Conservation (phyloP, 768 basidiomycete genomes). For the Russula brevipes region DNA sequence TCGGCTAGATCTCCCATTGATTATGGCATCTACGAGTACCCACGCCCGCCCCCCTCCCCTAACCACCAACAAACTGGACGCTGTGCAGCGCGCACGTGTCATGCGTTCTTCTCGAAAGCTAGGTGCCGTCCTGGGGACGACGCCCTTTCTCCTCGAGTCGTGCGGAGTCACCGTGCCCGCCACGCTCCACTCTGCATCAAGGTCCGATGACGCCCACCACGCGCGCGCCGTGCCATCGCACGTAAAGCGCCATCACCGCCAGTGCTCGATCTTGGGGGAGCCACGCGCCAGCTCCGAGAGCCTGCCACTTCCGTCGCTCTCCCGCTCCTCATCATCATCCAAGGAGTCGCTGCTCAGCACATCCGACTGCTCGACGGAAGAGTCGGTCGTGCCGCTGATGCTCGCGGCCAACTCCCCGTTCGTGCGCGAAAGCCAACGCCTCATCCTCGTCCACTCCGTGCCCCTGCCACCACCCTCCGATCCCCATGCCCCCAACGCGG, state of each 20-base stretch:
- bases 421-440: slow-evolving; percentile 27
- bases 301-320: not conserved
- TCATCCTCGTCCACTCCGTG: slow-evolving; percentile 33
- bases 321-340: slow-evolving; percentile 26
- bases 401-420: slow-evolving; percentile 17
- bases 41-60: slow-evolving; percentile 4
- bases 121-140: slow-evolving; percentile 24
- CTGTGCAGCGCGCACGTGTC: slow-evolving; percentile 21
- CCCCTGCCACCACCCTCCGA: slow-evolving; percentile 28
- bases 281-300: not conserved
- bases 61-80: slow-evolving; percentile 20
- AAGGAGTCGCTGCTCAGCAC: slow-evolving; percentile 26
- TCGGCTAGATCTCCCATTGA: not conserved
- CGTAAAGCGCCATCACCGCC: slow-evolving; percentile 12
- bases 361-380: slow-evolving; percentile 27
- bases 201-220: not conserved
- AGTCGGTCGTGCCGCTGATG: slow-evolving; percentile 23
- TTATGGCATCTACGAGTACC: not conserved
- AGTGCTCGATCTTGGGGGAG: slow-evolving; percentile 7
- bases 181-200: not conserved
- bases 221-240: not conserved
- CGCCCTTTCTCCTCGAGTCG: slow-evolving; percentile 22
- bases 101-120: slow-evolving; percentile 26
- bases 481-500: slow-evolving; percentile 20
- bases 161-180: slow-evolving; percentile 5